phyloP scores from a whole-genome alignment of 345 rosid species.

The Aethionema arabicum region DNA sequence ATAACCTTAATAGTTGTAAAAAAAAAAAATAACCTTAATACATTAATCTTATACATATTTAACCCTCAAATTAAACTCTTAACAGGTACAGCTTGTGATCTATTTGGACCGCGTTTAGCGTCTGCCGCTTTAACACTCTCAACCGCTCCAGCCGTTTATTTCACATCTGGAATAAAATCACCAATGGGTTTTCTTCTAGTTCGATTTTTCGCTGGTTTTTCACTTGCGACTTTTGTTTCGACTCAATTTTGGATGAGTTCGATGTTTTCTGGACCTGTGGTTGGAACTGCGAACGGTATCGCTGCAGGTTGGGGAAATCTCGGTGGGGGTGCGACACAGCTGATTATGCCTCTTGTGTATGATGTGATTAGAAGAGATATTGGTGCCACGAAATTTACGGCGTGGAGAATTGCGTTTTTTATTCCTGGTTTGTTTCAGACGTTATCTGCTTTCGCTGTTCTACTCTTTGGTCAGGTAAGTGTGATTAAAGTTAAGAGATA shows the following conservation, averaged over 20 bases:
- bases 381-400: slow-evolving; percentile 71
- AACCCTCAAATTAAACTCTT: too few relatives aligned
- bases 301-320: slow-evolving; percentile 98
- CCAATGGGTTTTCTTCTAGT: slow-evolving; percentile 68
- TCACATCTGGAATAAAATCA: slow-evolving; percentile 57
- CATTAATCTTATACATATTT: too few relatives aligned
- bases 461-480: slow-evolving; percentile 65
- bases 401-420: slow-evolving; percentile 87
- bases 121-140: slow-evolving; percentile 74
- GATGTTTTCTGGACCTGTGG: slow-evolving; percentile 71
- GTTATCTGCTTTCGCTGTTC: slow-evolving; percentile 61
- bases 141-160: slow-evolving; percentile 84
- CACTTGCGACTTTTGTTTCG: slow-evolving; percentile 83
- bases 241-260: slow-evolving; percentile 98
- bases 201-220: slow-evolving; percentile 76
- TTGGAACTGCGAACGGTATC: slow-evolving; percentile 77
- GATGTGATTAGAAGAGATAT: slow-evolving; percentile 42
- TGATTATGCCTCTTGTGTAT: slow-evolving; percentile 82
- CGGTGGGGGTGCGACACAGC: slow-evolving; percentile 89
- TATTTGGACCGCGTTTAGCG: slow-evolving; percentile 88
- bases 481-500: too few relatives aligned
- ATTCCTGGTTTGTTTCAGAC: slow-evolving; percentile 80
- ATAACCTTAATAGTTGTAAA: too few relatives aligned
- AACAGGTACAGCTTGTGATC: slow-evolving; percentile 52
- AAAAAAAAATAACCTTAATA: too few relatives aligned